A percentile compares a stretch with the other conserved stretches of the same genome.
These are phyloP conservation scores for Trichoderma oligosporum DNA, from an alignment of 2,329 filamentous ascomycete genomes.

Conservation along the genomic window DNA sequence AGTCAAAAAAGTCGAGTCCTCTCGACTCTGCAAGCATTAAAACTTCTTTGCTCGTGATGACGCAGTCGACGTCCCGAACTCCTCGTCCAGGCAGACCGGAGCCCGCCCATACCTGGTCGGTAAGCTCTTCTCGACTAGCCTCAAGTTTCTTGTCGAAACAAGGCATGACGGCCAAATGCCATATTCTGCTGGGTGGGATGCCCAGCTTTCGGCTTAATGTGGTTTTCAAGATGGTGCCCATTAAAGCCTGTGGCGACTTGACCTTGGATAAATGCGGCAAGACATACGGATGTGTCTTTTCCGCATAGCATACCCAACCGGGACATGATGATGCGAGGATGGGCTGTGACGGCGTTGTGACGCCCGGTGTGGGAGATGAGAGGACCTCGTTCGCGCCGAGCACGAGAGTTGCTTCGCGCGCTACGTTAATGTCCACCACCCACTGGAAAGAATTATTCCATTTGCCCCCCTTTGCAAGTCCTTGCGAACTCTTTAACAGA, in stretches of 20 bases:
- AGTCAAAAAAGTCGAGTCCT: constrained; percentile 67
- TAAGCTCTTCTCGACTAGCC: constrained; percentile 88
- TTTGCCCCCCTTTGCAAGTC: constrained; percentile 65
- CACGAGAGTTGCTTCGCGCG: constrained; percentile 79
- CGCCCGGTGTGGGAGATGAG: constrained; percentile 26
- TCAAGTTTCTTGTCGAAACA: constrained; percentile 99
- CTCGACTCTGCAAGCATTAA: constrained; percentile 83
- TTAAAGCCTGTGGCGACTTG: constrained; percentile 90
- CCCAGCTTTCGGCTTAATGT: constrained; percentile 68
- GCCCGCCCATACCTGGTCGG: constrained; percentile 68
- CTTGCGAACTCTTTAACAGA: constrained; percentile 64
- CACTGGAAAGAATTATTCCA: constrained; percentile 77
- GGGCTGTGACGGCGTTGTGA: constrained; percentile 42
- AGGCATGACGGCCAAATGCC: constrained; percentile 95
- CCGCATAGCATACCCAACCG: constrained; percentile 97
- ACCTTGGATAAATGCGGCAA: constrained; percentile 85
- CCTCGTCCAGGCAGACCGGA: constrained; percentile 48
- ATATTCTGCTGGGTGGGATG: constrained; percentile 75
- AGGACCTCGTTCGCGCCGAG: constrained; percentile 70
- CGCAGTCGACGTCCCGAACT: constrained; percentile 90
- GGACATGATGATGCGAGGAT: constrained; percentile 88
- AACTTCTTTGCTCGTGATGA: constrained; percentile 94
- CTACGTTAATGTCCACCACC: constrained; percentile 84
- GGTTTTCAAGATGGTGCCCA: constrained; percentile 86
- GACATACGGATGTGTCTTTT: constrained; percentile 94